These are phyloP conservation scores for Aspergillus heteromorphus DNA, from an alignment of 495 filamentous ascomycete genomes.

Conservation along the genomic window DNA sequence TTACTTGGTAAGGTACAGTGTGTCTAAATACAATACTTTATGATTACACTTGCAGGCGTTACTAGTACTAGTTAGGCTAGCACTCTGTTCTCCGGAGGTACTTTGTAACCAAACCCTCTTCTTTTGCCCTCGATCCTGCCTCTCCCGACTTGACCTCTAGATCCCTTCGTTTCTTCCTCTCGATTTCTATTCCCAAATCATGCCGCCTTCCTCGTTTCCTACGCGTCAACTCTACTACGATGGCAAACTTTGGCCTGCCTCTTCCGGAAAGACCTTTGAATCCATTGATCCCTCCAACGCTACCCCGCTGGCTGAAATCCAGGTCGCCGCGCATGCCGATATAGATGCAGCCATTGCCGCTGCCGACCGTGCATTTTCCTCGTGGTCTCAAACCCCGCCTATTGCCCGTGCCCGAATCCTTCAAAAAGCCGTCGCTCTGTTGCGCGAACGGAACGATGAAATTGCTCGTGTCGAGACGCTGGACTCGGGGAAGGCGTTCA, in stretches of 20 bases:
- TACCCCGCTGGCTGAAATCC: conserved; percentile 56
- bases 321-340: conserved; percentile 56
- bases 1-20: too few relatives aligned
- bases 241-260: conserved; percentile 53
- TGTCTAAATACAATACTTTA: too few relatives aligned
- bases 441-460: conserved; percentile 64
- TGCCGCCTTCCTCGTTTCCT: conserved; percentile 36
- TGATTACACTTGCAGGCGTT: too few relatives aligned
- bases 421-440: conserved; percentile 58
- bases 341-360: conserved; percentile 61
- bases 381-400: conserved; percentile 61
- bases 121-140: background rate
- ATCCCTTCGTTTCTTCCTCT: conserved; percentile 5
- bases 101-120: too few relatives aligned
- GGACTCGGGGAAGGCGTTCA: conserved; percentile 71
- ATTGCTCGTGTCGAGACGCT: conserved; percentile 64
- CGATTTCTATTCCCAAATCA: conserved; percentile 15
- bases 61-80: too few relatives aligned
- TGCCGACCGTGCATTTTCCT: conserved; percentile 56
- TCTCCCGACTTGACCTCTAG: background rate
- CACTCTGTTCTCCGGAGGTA: too few relatives aligned
- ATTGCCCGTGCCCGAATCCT: conserved; percentile 65
- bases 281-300: conserved; percentile 64
- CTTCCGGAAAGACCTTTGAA: conserved; percentile 58
- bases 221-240: conserved; percentile 63